Evolutionary conservation across 2,329 filamentous ascomycete genomes (phyloP), one percentile per base, ranked within the genome.

Genomic region (Tolypocladium tundrense): DNA sequence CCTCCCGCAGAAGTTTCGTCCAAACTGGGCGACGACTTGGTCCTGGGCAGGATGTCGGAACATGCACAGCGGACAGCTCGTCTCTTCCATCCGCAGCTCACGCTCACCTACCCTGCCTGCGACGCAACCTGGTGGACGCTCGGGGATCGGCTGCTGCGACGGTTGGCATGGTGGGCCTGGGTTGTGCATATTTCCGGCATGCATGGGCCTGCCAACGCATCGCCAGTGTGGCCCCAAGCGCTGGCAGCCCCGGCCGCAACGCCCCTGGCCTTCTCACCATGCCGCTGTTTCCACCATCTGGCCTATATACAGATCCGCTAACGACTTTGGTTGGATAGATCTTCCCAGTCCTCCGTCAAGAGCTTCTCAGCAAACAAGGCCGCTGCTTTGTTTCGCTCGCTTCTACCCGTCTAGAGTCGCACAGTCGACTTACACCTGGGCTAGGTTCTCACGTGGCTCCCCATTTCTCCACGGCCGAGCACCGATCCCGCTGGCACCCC

Each of bases 181-280:
- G 58, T 39, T 40, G 69, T 81, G 79, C 80, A 81, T 78, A 76
- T 79, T 60, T 76, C 78, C 78, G 77, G 80, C 77, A 81, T 82
- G 79, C 79, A 82, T 81, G 79, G 64, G 65, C 63, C 60, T 72
- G 70, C 70, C 70, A 72, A 64, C 70, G 68, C 70, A 72, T 72
- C 69, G 69, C 68, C 62, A 69, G 68, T 71, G 68, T 67, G 67
- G 65, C 67, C 66, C 64, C 66, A 63, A 54, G 58, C 59, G 58
- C 66, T 63, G 60, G 60, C 60, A 57, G 58, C 59, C 59, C 61
- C 60, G 60, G 60, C 61, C 61, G 48, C 54, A 63, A 64, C 58
- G 58, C 59, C 59, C 60, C 58, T 63, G 56, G 65, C 61, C 61
- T 61, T 40, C 54, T 58, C 58, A 59, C 58, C 62, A 57, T 59